A percentile compares a stretch with the other conserved stretches of the same genome.
Evolutionary conservation across 441 rosid genomes (phyloP).

Genomic region (Croton laevigatus): DNA sequence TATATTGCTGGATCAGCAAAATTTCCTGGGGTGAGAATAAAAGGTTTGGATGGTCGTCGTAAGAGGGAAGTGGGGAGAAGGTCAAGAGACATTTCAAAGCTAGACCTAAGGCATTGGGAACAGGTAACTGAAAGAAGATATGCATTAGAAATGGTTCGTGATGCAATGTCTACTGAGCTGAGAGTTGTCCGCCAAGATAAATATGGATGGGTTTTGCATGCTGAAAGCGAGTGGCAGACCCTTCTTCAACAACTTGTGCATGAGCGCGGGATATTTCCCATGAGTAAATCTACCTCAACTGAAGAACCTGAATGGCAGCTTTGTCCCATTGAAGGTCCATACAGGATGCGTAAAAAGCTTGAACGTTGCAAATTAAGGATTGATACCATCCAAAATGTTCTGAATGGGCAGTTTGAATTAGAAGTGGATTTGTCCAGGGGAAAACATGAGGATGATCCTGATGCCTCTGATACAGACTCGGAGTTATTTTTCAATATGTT

Average conservation of each 20-base stretch:
- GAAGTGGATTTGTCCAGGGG: constrained; percentile 60
- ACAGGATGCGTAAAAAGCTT: constrained; percentile 99
- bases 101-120: constrained; percentile 93
- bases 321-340: constrained; percentile 99
- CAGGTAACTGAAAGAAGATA: constrained; percentile 94
- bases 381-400: constrained; percentile 85
- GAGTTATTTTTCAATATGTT: constrained; percentile 57
- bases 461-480: constrained; percentile 62
- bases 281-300: constrained; percentile 51
- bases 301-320: constrained; percentile 99
- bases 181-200: constrained; percentile 99
- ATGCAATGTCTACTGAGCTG: constrained; percentile 98
- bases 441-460: constrained; percentile 53
- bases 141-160: constrained; percentile 96
- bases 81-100: constrained; percentile 76
- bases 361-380: constrained; percentile 84
- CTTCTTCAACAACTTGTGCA: constrained; percentile 99
- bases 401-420: constrained; percentile 73
- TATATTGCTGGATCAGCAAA: constrained; percentile 94
- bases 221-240: constrained; percentile 99
- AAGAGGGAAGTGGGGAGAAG: constrained; percentile 94
- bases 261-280: constrained; percentile 95
- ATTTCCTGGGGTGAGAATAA: constrained; percentile 98
- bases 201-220: constrained; percentile 99
- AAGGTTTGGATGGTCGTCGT: constrained; percentile 95